Conservation (phyloP, 2,329 filamentous ascomycete species). For the Nothopassalora personata region DNA sequence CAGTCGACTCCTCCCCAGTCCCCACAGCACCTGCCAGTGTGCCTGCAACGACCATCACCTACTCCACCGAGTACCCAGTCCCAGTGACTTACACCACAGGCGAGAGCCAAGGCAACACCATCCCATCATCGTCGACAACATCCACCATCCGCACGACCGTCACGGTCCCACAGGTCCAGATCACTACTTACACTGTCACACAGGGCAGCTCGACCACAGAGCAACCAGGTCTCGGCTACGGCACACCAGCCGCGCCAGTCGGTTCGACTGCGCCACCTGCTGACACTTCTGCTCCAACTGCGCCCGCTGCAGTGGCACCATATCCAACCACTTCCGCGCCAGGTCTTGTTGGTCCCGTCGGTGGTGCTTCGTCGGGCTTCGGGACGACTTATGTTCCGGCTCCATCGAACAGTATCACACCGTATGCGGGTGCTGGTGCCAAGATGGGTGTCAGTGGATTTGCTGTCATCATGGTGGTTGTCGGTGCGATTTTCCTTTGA, state of each 20-base stretch:
- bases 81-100: constrained; percentile 36
- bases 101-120: constrained; percentile 29
- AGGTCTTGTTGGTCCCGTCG: constrained; percentile 10
- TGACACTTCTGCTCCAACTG: neutral
- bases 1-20: constrained; percentile 8
- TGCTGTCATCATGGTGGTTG: neutral
- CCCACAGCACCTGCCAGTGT: constrained; percentile 18
- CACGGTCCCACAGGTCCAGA: constrained; percentile 39
- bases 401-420: neutral
- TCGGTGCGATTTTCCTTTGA: neutral
- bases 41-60: constrained; percentile 39
- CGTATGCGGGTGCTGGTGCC: neutral
- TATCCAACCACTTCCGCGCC: constrained; percentile 11
- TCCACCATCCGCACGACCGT: constrained; percentile 36
- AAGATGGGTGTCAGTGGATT: neutral
- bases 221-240: constrained; percentile 18
- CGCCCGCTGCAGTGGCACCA: constrained; percentile 5
- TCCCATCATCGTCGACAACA: constrained; percentile 29
- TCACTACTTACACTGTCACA: constrained; percentile 21
- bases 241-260: constrained; percentile 6
- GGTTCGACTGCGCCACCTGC: neutral
- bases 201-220: constrained; percentile 8
- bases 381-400: constrained; percentile 3
- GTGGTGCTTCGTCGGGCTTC: constrained; percentile 3
- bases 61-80: constrained; percentile 33